phyloP scores from a whole-genome alignment of 2,329 filamentous ascomycete species.

The Orbilia quercus region DNA sequence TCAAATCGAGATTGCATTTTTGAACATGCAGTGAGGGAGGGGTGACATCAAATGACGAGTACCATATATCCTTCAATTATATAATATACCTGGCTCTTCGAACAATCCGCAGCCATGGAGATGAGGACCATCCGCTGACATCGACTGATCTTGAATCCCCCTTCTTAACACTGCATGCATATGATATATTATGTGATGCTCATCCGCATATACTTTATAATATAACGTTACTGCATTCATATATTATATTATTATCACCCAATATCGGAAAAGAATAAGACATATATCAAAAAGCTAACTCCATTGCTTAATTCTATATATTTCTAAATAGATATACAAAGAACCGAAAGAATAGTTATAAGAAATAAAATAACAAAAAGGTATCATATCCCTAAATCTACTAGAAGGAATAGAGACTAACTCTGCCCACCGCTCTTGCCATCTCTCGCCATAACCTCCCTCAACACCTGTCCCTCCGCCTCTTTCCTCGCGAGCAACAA shows the following conservation, averaged over 20 bases:
- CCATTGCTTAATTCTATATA: background rate
- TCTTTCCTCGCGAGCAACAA: conserved; percentile 47
- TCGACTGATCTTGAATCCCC: conserved; percentile 36
- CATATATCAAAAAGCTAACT: conserved; percentile 1
- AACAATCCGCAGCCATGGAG: conserved; percentile 47
- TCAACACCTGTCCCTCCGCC: conserved; percentile 50
- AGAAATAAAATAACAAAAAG: background rate
- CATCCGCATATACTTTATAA: too few species aligned
- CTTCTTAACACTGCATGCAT: background rate
- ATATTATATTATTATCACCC: background rate
- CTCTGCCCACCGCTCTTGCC: conserved; percentile 5
- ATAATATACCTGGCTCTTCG: conserved; percentile 11
- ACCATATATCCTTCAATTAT: conserved; percentile 5
- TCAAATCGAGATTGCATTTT: too few species aligned
- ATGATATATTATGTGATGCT: too few species aligned
- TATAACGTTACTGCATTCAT: background rate
- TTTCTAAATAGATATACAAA: conserved; percentile 21
- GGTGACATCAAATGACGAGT: conserved; percentile 32
- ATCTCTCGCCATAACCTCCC: conserved; percentile 46
- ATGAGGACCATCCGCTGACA: conserved; percentile 54
- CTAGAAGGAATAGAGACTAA: too few species aligned
- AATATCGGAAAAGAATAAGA: background rate
- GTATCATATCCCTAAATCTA: conserved; percentile 22
- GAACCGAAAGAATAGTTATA: background rate
- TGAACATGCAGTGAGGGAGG: background rate